Evolutionary conservation across 345 rosid species (phyloP).

Genomic region (Bruguiera gymnorhiza): DNA sequence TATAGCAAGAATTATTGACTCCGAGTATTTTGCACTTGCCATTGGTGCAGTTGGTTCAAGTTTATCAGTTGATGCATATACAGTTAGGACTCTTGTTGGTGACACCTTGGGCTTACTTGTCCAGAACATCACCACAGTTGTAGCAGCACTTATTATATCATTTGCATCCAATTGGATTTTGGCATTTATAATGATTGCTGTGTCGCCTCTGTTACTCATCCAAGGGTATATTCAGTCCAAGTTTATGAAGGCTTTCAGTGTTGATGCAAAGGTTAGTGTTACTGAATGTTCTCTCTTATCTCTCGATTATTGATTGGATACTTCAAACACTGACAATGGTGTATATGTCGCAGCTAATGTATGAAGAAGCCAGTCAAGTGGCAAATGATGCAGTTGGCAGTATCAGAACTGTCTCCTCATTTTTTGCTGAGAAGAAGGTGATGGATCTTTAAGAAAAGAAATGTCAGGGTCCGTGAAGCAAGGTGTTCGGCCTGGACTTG

Average conservation of each 20-base stretch:
- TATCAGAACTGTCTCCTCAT: too few species aligned
- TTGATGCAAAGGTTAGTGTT: slow-evolving; percentile 37
- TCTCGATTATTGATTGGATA: too few species aligned
- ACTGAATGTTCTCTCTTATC: neutral
- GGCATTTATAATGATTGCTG: slow-evolving; percentile 37
- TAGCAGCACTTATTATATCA: slow-evolving; percentile 47
- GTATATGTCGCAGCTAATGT: slow-evolving; percentile 39
- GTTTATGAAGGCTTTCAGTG: slow-evolving; percentile 54
- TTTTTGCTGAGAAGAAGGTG: too few species aligned
- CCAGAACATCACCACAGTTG: slow-evolving; percentile 47
- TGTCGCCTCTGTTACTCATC: slow-evolving; percentile 43
- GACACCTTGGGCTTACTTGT: slow-evolving; percentile 51
- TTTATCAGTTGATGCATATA: slow-evolving; percentile 57
- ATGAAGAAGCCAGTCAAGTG: slow-evolving; percentile 27
- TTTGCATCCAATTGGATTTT: slow-evolving; percentile 57
- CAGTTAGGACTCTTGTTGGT: slow-evolving; percentile 48
- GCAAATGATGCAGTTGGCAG: too few species aligned
- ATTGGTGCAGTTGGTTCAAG: slow-evolving; percentile 71
- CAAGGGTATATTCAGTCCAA: slow-evolving; percentile 45
- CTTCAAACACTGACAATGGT: neutral
- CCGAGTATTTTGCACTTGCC: slow-evolving; percentile 5
- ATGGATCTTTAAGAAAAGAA: slow-evolving; percentile 39
- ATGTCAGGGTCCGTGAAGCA: slow-evolving; percentile 39
- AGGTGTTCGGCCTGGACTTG: too few species aligned
- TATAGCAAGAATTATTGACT: neutral